Base-by-base conservation (phyloP, 495 filamentous ascomycete genomes). In the Penicillium flavigenum region DNA sequence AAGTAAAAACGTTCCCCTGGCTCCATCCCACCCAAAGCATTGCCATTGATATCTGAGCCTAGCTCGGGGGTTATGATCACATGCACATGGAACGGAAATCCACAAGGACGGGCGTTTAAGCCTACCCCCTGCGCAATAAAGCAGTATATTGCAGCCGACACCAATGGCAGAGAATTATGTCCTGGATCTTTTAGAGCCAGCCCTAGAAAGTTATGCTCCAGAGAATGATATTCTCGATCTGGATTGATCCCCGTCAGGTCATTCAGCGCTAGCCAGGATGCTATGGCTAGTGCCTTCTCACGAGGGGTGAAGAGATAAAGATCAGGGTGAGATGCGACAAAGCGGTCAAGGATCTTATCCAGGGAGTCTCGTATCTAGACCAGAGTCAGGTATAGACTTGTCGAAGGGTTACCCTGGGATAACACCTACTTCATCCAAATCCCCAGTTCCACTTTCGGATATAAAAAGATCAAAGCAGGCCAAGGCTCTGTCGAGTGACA, bases 391-490 rank as follows among this genome's bases (percentile, higher is more conserved):
- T 7, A 17, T 17, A 49, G n/a, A 59, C 8, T 17, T 31, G 46
- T 11, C 27, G 17, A 48, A 10, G 8, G 10, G 26, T 17, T 32
- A 7, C 4, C 3, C 17, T 31, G 5, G 32, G 20, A 14, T 17
- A 10, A 14, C 20, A 69, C 78, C 51, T 72, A 90, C 87, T 70
- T 92, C 87, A 47, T 89, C 81, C 26, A 93, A 66, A 64, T 92
- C 90, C 17, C 86, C 85, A 42, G 83, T 79, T 14, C 81, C 79
- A 45, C 85, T 86, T 56, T 86, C 82, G 11, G 91, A 75, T 36
- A 94, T 83, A 66, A 96, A 97, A 66, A 97, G 81, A 63, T 98
- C 94, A 63, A 92, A 96, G 20, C 86, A 85, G 14, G 83, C 88
- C 26, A 97, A 73, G 6, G 87, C 90, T 45, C 81, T 79, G 67